Conservation (phyloP, 2,329 filamentous ascomycete genomes). For the Alternaria burnsii region DNA sequence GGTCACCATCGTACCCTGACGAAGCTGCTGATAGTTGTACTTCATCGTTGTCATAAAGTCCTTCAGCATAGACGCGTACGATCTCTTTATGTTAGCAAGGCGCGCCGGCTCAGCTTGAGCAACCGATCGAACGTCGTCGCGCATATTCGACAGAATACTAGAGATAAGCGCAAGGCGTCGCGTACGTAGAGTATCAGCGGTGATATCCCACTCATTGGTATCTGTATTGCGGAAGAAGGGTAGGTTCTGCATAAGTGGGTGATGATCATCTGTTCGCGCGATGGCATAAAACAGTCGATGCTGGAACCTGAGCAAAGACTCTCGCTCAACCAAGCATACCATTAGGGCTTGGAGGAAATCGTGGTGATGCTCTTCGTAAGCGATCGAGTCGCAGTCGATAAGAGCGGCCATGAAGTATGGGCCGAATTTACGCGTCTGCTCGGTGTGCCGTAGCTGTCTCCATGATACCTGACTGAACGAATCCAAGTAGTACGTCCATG, state of each 20-base stretch:
- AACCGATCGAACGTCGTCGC: slow-evolving; percentile 55
- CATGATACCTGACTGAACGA: slow-evolving; percentile 62
- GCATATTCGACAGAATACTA: slow-evolving; percentile 67
- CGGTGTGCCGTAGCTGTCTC: slow-evolving; percentile 57
- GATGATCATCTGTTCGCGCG: slow-evolving; percentile 56
- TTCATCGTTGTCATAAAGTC: slow-evolving; percentile 70
- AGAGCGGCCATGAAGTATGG: slow-evolving; percentile 56
- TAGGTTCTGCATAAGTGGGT: slow-evolving; percentile 64
- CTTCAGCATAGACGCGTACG: slow-evolving; percentile 62
- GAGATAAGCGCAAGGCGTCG: slow-evolving; percentile 65
- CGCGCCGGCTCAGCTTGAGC: slow-evolving; percentile 39
- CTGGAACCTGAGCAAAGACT: slow-evolving; percentile 69
- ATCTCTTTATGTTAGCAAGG: slow-evolving; percentile 51
- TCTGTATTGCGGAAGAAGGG: slow-evolving; percentile 60
- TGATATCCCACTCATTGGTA: slow-evolving; percentile 57
- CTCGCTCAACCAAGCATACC: slow-evolving; percentile 65
- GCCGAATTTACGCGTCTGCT: slow-evolving; percentile 56
- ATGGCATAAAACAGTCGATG: slow-evolving; percentile 64
- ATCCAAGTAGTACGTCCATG: slow-evolving; percentile 66
- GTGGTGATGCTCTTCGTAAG: slow-evolving; percentile 56
- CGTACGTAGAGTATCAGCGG: slow-evolving; percentile 61
- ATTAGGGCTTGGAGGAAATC: slow-evolving; percentile 65
- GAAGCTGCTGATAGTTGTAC: slow-evolving; percentile 65
- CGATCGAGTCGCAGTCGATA: slow-evolving; percentile 49
- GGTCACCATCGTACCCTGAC: slow-evolving; percentile 50